phyloP scores from a whole-genome alignment of 768 basidiomycete species.

The Pholiota molesta region DNA sequence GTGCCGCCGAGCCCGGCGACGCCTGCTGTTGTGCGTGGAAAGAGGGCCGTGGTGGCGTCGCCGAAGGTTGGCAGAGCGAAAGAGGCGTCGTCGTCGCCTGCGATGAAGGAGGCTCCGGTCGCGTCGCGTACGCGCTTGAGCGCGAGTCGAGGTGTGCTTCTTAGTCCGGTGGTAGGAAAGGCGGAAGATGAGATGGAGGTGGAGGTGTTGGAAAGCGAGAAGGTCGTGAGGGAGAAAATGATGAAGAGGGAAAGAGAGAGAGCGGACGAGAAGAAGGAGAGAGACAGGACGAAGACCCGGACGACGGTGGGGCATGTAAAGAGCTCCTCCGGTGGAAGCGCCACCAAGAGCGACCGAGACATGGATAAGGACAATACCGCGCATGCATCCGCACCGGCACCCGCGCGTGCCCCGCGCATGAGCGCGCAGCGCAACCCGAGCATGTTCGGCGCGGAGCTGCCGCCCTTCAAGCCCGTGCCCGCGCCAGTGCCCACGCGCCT shows the following conservation, averaged over 20 bases:
- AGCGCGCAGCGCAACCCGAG: slow-evolving; percentile 63
- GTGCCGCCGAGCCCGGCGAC: slow-evolving; percentile 16
- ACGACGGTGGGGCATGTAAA: slow-evolving; percentile 5
- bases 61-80: slow-evolving; percentile 2
- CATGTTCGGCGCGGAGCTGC: slow-evolving; percentile 69
- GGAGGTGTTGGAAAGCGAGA: neutral
- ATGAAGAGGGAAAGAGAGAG: slow-evolving; percentile 18
- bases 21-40: slow-evolving; percentile 4
- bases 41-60: neutral
- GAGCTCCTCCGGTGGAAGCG: neutral
- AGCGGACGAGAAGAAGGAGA: slow-evolving; percentile 12
- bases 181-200: neutral
- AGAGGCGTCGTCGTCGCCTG: neutral
- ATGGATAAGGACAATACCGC: neutral
- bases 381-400: neutral
- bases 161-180: neutral
- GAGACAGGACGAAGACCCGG: neutral
- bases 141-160: neutral
- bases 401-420: slow-evolving; percentile 31
- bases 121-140: neutral
- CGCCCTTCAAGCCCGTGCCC: slow-evolving; percentile 27
- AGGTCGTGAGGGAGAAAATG: slow-evolving; percentile 2
- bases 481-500: too few relatives aligned
- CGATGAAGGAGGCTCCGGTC: neutral
- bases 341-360: neutral